Evolutionary conservation across 2,329 filamentous ascomycete species (phyloP).

Genomic region (Colletotrichum magnum): DNA sequence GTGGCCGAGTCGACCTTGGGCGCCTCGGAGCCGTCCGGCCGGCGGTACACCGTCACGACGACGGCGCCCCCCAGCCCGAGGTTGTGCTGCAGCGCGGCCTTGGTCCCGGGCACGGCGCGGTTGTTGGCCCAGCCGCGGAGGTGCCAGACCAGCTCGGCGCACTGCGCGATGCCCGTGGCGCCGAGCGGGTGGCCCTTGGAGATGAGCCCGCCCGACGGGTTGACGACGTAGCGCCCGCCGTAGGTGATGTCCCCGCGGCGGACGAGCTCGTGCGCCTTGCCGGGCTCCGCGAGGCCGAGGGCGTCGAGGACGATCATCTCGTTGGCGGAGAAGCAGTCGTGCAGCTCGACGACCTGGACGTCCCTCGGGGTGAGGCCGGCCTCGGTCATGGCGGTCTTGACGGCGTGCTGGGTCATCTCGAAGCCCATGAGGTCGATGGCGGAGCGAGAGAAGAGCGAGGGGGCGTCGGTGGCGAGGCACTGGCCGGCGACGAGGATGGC

Average conservation of each 20-base stretch:
- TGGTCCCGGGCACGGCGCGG: conserved; percentile 77
- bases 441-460: conserved; percentile 82
- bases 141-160: conserved; percentile 95
- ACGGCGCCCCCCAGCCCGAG: conserved; percentile 91
- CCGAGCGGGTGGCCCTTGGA: conserved; percentile 96
- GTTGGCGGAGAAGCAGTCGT: conserved; percentile 97
- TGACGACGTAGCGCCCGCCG: conserved; percentile 85
- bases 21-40: conserved; percentile 81
- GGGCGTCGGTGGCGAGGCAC: conserved; percentile 86
- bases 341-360: conserved; percentile 88
- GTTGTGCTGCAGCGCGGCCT: conserved; percentile 89
- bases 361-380: conserved; percentile 74
- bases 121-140: conserved; percentile 97
- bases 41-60: conserved; percentile 90
- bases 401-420: conserved; percentile 84
- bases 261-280: conserved; percentile 94
- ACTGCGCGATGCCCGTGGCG: conserved; percentile 95
- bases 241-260: conserved; percentile 92
- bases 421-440: conserved; percentile 92
- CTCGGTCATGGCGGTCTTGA: conserved; percentile 78
- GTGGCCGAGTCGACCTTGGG: conserved; percentile 71
- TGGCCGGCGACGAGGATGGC: conserved; percentile 94
- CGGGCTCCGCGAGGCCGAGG: conserved; percentile 81
- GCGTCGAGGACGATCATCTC: conserved; percentile 94
- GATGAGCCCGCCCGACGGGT: conserved; percentile 94